Percentiles rank a stretch among this genome's conserved stretches.
Conservation (phyloP, 345 rosid genomes). For the Eucalyptus pauciflora region DNA sequence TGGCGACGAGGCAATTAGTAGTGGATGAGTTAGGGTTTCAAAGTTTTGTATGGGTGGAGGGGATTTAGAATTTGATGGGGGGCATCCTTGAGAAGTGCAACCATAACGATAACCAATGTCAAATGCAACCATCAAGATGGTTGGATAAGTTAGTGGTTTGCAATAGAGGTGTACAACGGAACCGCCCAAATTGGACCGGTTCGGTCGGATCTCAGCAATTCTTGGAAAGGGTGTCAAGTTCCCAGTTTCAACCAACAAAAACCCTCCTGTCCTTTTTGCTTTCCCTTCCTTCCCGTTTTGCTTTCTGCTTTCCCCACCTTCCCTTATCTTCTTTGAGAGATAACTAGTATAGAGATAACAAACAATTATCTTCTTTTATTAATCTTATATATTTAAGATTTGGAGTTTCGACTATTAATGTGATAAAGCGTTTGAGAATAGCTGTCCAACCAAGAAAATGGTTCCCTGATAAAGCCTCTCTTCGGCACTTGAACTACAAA, state of each 20-base stretch:
- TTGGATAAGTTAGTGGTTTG: background rate
- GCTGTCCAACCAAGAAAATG: background rate
- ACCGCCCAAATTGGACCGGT: fast-evolving
- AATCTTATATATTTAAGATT: background rate
- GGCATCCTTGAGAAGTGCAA: background rate
- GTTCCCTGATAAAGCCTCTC: background rate
- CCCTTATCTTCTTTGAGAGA: background rate
- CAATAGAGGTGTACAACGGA: background rate
- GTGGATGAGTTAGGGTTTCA: background rate
- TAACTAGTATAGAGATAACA: background rate
- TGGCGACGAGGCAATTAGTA: background rate
- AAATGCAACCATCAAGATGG: background rate
- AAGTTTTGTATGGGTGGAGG: background rate
- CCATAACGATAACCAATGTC: background rate
- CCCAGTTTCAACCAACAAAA: fast-evolving
- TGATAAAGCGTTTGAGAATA: background rate
- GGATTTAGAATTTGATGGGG: background rate
- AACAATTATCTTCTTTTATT: background rate
- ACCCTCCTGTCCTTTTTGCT: too few species aligned
- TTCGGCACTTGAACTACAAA: background rate
- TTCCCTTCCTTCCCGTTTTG: too few species aligned
- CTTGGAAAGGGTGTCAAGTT: fast-evolving
- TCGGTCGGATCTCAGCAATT: fast-evolving
- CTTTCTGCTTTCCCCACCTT: too few species aligned
- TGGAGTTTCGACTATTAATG: background rate